phyloP scores from a whole-genome alignment of 345 rosid species.

The Diplotaxis tenuifolia region DNA sequence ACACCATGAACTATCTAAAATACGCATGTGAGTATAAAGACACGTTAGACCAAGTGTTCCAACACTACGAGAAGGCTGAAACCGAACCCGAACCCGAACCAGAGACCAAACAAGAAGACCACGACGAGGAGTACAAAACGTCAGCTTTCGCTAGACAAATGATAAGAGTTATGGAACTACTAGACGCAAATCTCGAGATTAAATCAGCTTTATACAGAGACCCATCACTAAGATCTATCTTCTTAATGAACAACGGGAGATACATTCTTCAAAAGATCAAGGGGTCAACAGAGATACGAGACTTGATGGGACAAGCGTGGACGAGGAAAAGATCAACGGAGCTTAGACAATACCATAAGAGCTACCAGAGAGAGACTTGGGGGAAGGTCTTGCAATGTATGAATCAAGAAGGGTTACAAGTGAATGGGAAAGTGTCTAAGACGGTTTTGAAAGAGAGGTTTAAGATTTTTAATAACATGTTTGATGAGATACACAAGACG shows the following conservation, averaged over 20 bases:
- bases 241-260: conserved; percentile 92
- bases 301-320: conserved; percentile 56
- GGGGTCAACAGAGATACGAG: conserved; percentile 59
- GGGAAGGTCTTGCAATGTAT: conserved; percentile 56
- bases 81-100: conserved; percentile 20
- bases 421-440: conserved; percentile 63
- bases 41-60: conserved; percentile 67
- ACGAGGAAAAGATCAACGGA: conserved; percentile 62
- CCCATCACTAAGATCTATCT: conserved; percentile 54
- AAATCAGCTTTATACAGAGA: conserved; percentile 69
- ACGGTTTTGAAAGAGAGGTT: conserved; percentile 73
- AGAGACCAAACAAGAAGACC: conserved; percentile 24
- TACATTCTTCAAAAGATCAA: conserved; percentile 76
- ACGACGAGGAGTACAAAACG: conserved; percentile 25
- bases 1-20: conserved; percentile 85
- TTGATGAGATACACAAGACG: conserved; percentile 85
- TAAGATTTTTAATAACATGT: conserved; percentile 66
- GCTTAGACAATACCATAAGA: conserved; percentile 74
- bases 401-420: conserved; percentile 64
- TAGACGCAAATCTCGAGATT: conserved; percentile 59
- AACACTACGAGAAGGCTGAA: conserved; percentile 32
- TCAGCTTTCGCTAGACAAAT: conserved; percentile 48
- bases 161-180: conserved; percentile 59
- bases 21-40: conserved; percentile 74
- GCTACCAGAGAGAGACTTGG: conserved; percentile 88